A percentile compares a stretch with the other conserved stretches of the same genome.
phyloP scores from a whole-genome alignment of 2,329 filamentous ascomycete genomes.

The Lachnellula occidentalis region DNA sequence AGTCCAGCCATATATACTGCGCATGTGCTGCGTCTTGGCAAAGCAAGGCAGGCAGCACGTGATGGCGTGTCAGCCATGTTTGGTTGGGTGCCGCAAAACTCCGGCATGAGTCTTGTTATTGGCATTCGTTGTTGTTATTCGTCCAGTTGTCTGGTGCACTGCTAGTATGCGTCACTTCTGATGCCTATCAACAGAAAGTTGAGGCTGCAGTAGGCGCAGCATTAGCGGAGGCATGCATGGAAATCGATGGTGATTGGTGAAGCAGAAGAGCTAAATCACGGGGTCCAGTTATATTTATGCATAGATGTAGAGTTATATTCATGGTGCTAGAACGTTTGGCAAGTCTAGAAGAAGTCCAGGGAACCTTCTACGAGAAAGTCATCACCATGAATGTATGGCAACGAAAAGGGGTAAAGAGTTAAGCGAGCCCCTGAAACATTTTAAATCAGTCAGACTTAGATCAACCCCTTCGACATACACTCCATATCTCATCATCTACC shows the following conservation, averaged over 20 bases:
- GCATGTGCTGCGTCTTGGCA: background rate
- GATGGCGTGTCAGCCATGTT: background rate
- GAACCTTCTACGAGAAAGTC: background rate
- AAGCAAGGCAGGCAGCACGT: background rate
- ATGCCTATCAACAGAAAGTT: background rate
- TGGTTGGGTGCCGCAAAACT: background rate
- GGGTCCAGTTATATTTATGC: background rate
- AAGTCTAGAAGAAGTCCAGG: background rate
- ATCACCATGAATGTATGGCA: background rate
- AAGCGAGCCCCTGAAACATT: background rate
- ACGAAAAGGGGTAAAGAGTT: background rate
- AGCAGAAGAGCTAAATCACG: background rate
- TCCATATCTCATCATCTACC: slow-evolving; percentile 2
- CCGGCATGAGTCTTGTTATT: background rate
- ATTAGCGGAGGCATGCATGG: background rate
- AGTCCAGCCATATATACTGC: slow-evolving; percentile 4
- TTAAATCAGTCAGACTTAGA: too few relatives aligned
- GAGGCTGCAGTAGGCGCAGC: background rate
- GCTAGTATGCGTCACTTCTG: background rate
- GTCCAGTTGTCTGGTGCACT: background rate
- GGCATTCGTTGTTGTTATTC: background rate
- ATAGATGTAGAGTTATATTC: background rate
- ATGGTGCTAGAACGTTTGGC: background rate
- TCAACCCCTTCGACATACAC: too few relatives aligned
- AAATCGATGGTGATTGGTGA: background rate